phyloP scores from a whole-genome alignment of 202 grass and related monocot species.

The Tripidium arundinaceum region DNA sequence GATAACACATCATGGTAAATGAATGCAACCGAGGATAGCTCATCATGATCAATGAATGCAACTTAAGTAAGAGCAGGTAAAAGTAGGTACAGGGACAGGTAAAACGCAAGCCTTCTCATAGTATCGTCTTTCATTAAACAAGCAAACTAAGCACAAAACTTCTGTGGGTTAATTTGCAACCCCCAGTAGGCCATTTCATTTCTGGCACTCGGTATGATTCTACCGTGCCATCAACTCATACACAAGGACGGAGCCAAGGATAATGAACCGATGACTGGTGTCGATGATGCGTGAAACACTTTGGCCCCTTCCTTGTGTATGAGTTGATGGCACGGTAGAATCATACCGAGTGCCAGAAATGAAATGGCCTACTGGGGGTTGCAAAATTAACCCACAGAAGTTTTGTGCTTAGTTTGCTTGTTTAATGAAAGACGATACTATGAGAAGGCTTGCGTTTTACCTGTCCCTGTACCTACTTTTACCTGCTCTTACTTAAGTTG shows the following conservation, averaged over 20 bases:
- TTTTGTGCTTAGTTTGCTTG: not conserved
- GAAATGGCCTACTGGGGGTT: not conserved
- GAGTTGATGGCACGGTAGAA: not conserved
- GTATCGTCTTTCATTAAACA: not conserved
- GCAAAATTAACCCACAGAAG: not conserved
- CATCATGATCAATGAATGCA: not conserved
- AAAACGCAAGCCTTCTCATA: not conserved
- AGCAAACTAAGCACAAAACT: not conserved
- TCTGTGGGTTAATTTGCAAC: not conserved
- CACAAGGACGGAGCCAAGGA: not conserved
- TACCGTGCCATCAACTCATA: not conserved
- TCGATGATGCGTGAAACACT: not conserved
- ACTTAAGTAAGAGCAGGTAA: not conserved
- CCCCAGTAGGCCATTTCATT: not conserved
- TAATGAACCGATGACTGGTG: no score
- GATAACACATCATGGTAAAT: not conserved
- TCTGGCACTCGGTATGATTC: not conserved
- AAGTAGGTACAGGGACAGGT: not conserved
- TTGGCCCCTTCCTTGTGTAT: not conserved
- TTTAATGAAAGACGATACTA: not conserved
- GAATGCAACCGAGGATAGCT: not conserved
- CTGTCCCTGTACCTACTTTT: not conserved
- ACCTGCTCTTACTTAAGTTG: not conserved
- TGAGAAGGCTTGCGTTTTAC: not conserved
- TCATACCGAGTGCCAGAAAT: not conserved